Percentiles rank a stretch among this genome's conserved stretches.
phyloP scores from a whole-genome alignment of 2,329 filamentous ascomycete species.

The Huntiella decipiens region DNA sequence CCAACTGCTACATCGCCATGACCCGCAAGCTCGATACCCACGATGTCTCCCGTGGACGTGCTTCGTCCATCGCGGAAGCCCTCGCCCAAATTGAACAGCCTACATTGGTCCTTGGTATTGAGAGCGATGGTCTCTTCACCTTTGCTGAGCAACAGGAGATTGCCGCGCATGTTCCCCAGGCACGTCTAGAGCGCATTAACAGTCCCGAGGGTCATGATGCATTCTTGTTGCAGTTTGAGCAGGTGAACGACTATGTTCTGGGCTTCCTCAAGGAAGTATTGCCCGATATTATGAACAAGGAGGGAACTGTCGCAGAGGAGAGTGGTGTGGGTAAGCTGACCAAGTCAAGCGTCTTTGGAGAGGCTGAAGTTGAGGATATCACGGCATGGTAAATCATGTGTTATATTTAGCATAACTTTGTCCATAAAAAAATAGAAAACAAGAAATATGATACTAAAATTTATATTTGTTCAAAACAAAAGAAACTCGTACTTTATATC shows the following conservation, averaged over 20 bases:
- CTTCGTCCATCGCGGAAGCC: conserved; percentile 50
- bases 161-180: conserved; percentile 59
- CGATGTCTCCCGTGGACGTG: conserved; percentile 67
- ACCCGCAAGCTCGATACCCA: conserved; percentile 96
- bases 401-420: too few species aligned
- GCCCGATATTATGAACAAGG: conserved; percentile 67
- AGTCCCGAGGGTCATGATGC: conserved; percentile 92
- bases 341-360: conserved; percentile 84
- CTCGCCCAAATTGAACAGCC: conserved; percentile 73
- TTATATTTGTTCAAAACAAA: too few species aligned
- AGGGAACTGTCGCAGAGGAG: conserved; percentile 28
- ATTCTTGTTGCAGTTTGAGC: conserved; percentile 89
- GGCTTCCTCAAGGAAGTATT: conserved; percentile 66
- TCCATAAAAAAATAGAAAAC: too few species aligned
- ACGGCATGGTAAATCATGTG: conserved; percentile 53
- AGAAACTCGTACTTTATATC: too few species aligned
- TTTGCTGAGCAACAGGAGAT: conserved; percentile 93
- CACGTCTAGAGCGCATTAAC: conserved; percentile 69
- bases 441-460: too few species aligned
- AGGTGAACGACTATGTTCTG: conserved; percentile 78
- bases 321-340: conserved; percentile 42
- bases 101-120: conserved; percentile 77
- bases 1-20: conserved; percentile 98
- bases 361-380: conserved; percentile 91
- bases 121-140: conserved; percentile 89